Evolutionary conservation across 352 stramenopile species (phyloP).

Genomic region (Phytophthora pini): DNA sequence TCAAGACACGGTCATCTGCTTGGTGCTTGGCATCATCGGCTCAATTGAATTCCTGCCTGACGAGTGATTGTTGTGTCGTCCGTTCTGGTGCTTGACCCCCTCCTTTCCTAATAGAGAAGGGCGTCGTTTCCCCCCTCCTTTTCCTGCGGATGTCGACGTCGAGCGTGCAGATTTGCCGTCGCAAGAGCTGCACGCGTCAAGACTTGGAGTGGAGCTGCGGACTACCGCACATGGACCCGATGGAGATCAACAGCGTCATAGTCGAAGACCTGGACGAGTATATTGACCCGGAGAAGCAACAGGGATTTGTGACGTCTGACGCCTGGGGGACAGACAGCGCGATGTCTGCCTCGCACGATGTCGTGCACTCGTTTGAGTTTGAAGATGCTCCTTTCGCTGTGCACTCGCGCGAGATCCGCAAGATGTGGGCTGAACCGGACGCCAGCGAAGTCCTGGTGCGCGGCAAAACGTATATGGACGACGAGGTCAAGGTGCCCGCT

Average conservation of each 20-base stretch:
- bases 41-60: background rate
- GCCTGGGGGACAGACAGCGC: conserved; percentile 19
- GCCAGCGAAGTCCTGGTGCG: conserved; percentile 59
- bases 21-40: conserved; percentile 2
- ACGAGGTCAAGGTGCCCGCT: conserved; percentile 59
- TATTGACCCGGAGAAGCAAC: conserved; percentile 16
- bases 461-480: conserved; percentile 58
- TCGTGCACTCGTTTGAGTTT: conserved; percentile 29
- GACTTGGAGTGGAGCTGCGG: conserved; percentile 45
- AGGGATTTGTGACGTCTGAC: conserved; percentile 26
- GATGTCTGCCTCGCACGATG: conserved; percentile 14
- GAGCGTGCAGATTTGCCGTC: conserved; percentile 30
- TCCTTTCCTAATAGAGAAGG: conserved; percentile 4
- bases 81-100: background rate
- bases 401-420: conserved; percentile 45
- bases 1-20: background rate
- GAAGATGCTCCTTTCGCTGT: conserved; percentile 44
- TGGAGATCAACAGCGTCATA: conserved; percentile 40
- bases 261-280: conserved; percentile 45
- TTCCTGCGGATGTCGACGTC: conserved; percentile 23
- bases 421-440: conserved; percentile 71
- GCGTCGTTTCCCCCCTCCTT: background rate
- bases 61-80: background rate
- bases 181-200: conserved; percentile 38
- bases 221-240: conserved; percentile 24